Conservation (phyloP, 179 eudicot species). For the Beta corolliflora region DNA sequence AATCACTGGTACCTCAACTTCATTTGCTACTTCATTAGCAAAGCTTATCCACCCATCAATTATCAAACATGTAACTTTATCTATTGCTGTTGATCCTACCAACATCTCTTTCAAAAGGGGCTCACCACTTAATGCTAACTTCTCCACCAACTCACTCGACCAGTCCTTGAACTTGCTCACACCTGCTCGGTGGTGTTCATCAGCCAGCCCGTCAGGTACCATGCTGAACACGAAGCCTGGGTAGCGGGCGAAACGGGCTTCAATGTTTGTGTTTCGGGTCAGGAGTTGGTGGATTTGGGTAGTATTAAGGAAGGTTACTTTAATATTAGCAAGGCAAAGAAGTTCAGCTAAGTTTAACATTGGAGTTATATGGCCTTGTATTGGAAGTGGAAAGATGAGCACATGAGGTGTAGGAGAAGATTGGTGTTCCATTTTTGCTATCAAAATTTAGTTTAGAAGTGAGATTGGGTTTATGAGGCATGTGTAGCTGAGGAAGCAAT, state of each 20-base stretch:
- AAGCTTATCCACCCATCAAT: constrained; percentile 3
- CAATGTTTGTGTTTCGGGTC: constrained; percentile 4
- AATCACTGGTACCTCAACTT: constrained; percentile 35
- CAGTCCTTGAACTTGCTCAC: neutral
- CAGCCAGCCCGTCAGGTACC: constrained; percentile 16
- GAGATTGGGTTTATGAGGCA: neutral
- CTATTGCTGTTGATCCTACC: constrained; percentile 4
- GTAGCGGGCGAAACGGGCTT: constrained; percentile 7
- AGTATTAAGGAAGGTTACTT: constrained; percentile 56
- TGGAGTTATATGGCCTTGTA: constrained; percentile 58
- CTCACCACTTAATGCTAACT: constrained; percentile 10
- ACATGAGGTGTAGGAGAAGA: constrained; percentile 40
- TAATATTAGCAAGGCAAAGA: constrained; percentile 50
- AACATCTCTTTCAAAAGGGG: constrained; percentile 40
- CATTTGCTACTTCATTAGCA: constrained; percentile 27
- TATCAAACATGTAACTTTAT: constrained; percentile 28
- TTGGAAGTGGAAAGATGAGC: constrained; percentile 55
- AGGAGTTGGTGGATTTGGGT: constrained; percentile 44
- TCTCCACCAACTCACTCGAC: neutral
- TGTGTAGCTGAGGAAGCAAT: too few species aligned
- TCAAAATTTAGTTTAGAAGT: neutral
- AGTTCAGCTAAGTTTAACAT: constrained; percentile 67
- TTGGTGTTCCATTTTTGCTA: constrained; percentile 20
- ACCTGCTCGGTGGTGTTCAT: constrained; percentile 20
- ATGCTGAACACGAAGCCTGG: constrained; percentile 22